Evolutionary conservation across 495 filamentous ascomycete species (phyloP).

Genomic region (Hyaloscypha variabilis): DNA sequence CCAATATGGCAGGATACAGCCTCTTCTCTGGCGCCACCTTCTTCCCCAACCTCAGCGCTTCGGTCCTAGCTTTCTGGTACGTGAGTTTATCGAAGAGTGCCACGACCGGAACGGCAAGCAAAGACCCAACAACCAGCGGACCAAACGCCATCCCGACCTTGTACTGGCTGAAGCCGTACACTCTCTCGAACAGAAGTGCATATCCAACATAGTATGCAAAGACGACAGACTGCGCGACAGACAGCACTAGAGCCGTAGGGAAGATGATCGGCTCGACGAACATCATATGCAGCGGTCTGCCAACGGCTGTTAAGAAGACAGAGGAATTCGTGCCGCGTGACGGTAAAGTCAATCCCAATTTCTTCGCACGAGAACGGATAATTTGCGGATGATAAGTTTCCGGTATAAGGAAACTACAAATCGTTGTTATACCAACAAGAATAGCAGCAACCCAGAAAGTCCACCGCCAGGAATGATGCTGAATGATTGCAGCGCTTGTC

Average conservation of each 20-base stretch:
- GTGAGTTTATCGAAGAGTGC: constrained; percentile 44
- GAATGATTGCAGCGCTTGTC: constrained; percentile 2
- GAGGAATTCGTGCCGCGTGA: constrained; percentile 27
- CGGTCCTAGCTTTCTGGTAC: constrained; percentile 34
- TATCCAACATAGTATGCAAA: constrained; percentile 68
- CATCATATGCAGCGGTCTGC: constrained; percentile 65
- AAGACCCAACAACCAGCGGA: constrained; percentile 56
- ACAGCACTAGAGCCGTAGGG: constrained; percentile 60
- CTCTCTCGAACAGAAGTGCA: constrained; percentile 49
- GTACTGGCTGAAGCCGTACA: constrained; percentile 51
- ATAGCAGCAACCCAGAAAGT: constrained; percentile 44
- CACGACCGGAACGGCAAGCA: constrained; percentile 46
- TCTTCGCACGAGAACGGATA: constrained; percentile 47
- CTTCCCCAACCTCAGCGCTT: background rate
- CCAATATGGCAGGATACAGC: constrained; percentile 64
- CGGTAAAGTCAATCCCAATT: constrained; percentile 40
- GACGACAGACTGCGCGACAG: constrained; percentile 62
- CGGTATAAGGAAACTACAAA: constrained; percentile 42
- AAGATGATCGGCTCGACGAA: constrained; percentile 65
- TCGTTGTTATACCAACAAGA: constrained; percentile 40
- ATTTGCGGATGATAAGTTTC: constrained; percentile 66
- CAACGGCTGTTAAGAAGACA: constrained; percentile 49
- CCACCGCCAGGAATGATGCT: constrained; percentile 60
- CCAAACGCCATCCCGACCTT: constrained; percentile 61
- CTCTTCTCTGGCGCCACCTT: constrained; percentile 50